These are phyloP conservation scores for Aspergillus amoenus DNA, from an alignment of 2,329 filamentous ascomycete species.

Conservation along the genomic window DNA sequence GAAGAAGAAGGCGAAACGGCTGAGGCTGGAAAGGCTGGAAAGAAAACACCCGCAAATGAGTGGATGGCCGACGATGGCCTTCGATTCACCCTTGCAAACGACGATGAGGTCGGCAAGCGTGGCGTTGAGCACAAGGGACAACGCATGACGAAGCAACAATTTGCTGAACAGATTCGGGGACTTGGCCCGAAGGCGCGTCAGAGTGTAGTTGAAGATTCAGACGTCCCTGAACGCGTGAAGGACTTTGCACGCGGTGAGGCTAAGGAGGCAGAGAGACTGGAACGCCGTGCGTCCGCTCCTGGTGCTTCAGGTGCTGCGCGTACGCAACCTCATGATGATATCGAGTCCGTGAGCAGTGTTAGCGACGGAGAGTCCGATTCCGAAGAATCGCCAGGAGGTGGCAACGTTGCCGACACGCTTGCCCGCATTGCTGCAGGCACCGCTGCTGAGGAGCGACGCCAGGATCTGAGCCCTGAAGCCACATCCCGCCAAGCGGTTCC, in stretches of 20 bases:
- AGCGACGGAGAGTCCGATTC: conserved; percentile 26
- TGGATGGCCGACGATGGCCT: conserved; percentile 51
- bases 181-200: conserved; percentile 60
- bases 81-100: conserved; percentile 60
- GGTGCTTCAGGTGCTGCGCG: conserved; percentile 12
- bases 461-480: conserved; percentile 30
- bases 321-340: conserved; percentile 18
- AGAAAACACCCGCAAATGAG: conserved; percentile 30
- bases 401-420: conserved; percentile 39
- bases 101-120: conserved; percentile 33
- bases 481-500: conserved; percentile 19
- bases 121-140: conserved; percentile 50
- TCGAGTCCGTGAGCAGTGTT: conserved; percentile 25
- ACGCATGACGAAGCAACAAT: conserved; percentile 64
- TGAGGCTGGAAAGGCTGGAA: conserved; percentile 26
- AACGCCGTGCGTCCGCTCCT: conserved; percentile 25
- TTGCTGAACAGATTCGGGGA: conserved; percentile 61
- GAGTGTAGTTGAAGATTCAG: conserved; percentile 43
- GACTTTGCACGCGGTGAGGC: conserved; percentile 35
- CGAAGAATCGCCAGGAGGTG: conserved; percentile 24
- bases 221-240: conserved; percentile 41
- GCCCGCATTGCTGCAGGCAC: conserved; percentile 36
- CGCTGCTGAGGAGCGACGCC: conserved; percentile 41
- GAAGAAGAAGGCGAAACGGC: conserved; percentile 35
- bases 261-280: conserved; percentile 25